Base-by-base conservation (phyloP, 1,284 basidiomycete species). In the Meira nashicola region DNA sequence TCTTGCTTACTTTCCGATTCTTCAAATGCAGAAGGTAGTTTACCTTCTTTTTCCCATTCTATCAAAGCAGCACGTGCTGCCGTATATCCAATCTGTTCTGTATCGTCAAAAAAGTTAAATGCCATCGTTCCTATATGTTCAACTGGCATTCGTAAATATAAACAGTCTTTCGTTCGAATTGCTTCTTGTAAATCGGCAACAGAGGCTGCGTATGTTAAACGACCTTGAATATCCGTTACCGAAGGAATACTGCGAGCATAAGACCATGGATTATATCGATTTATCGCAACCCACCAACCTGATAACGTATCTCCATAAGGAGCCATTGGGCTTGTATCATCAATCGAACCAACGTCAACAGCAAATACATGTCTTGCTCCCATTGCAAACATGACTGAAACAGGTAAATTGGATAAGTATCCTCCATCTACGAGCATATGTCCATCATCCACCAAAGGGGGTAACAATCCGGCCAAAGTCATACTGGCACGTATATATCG, bases 71-170 rank as follows among this genome's bases (percentile, higher is more conserved):
- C 83, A 65, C 87, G 80, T 0, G 89, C 87, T 1, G 89, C 87
- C 8, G 83, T 78, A 73, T 93, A 89, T 0, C 95, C 94, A 72
- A 87, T 87, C 67, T 86, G 84, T 71, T 88, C 84, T 41, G 98
- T 88, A 63, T 78, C 78, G 47, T 67, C 63, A 56, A 80, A 81
- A 72, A 90, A 63, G 39, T 69, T 69, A 54, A 78, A 78, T 38
- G 74, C 71, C n/a, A 78, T 63, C 33, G 76, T 77, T 17, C 71
- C 71, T 48, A 70, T 74, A 17, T 64, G 61, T 43, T 76, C 73
- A 17, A 97, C 92, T 0, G 95, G 95, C 89, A 98, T 91, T 59
- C 87, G 85, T 80, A 96, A 87, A 77, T 98, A 98, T 50, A 96
- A 80, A 75, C 91, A 93, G 0, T 89, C 89, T 5, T 88, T 88